Evolutionary conservation across 2,329 filamentous ascomycete species (phyloP).

Genomic region (Fusarium sp.): DNA sequence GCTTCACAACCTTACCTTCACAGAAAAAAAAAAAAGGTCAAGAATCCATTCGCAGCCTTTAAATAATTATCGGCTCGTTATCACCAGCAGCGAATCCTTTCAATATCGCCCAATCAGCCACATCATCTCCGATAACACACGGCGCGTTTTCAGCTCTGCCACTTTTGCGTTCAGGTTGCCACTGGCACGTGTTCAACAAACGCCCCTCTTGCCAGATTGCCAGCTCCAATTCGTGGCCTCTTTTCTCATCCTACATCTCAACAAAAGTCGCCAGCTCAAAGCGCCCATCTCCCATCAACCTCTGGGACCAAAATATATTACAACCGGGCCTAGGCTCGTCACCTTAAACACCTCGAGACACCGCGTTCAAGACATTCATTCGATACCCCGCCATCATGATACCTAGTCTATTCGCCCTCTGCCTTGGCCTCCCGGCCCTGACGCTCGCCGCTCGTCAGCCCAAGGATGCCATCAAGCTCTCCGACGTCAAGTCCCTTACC

Average conservation of each 20-base stretch:
- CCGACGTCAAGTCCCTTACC: conserved; percentile 80
- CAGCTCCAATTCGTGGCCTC: background rate
- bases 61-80: background rate
- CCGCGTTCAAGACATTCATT: background rate
- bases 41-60: background rate
- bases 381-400: conserved; percentile 45
- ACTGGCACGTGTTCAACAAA: conserved; percentile 8
- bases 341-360: background rate
- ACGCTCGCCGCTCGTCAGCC: conserved; percentile 49
- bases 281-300: background rate
- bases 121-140: background rate
- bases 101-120: background rate
- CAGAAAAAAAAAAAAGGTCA: background rate
- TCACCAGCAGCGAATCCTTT: background rate
- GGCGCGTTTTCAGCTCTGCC: conserved; percentile 19
- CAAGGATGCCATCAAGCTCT: conserved; percentile 68
- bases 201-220: background rate
- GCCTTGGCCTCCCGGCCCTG: conserved; percentile 44
- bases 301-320: background rate
- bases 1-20: background rate
- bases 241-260: background rate
- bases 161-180: background rate
- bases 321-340: conserved; percentile 14
- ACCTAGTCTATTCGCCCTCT: conserved; percentile 33
- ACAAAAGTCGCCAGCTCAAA: background rate